Evolutionary conservation across 2,329 filamentous ascomycete genomes (phyloP), one percentile per base, ranked within the genome.

Genomic region (Aspergillus costaricaensis): DNA sequence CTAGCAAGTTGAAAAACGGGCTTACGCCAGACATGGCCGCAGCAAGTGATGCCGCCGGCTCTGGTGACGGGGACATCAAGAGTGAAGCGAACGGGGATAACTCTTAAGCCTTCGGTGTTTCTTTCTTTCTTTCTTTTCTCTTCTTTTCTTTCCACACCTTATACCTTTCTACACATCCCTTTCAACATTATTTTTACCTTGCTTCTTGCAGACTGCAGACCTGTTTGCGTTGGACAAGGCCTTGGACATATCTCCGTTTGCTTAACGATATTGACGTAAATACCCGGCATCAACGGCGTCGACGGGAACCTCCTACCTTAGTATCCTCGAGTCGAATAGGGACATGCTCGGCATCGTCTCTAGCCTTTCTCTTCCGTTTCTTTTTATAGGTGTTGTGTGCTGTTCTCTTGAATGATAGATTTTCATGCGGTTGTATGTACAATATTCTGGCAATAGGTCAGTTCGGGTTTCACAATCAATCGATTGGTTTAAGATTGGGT

Each of bases 1-100:
- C 70, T 60, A 59, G 65, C 62, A 79, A 78, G 63, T 65, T 79
- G 32, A 79, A 78, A 58, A 78, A 78, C 63, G 77, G 74, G 30
- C 72, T 77, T 21, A 79, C 76, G 2, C 71, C 72, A 6, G 72
- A 74, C 60, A 72, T 71, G 66, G 64, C 67, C 17, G 61, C 65
- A 1, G 72, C 69, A 10, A 73, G 72, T 15, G 65, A 74, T 50
- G 60, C 60, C 8, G 65, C 59, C 48, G 60, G 58, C 27, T 64
- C 67, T 25, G 68, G 62, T 9, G 73, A 74, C 17, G 68, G 68
- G 23, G 73, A 75, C 51, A 67, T 72, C 30, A 77, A 77, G 65
- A 71, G 70, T 49, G 74, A 76, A 61, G 36, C 68, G 39, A 75
- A 75, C 61, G 72, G 68, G 36, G 72, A 75, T 55, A 58, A 59